These are phyloP conservation scores for Sporisorium graminicola DNA, from an alignment of 1,284 basidiomycete species.

Conservation along the genomic window DNA sequence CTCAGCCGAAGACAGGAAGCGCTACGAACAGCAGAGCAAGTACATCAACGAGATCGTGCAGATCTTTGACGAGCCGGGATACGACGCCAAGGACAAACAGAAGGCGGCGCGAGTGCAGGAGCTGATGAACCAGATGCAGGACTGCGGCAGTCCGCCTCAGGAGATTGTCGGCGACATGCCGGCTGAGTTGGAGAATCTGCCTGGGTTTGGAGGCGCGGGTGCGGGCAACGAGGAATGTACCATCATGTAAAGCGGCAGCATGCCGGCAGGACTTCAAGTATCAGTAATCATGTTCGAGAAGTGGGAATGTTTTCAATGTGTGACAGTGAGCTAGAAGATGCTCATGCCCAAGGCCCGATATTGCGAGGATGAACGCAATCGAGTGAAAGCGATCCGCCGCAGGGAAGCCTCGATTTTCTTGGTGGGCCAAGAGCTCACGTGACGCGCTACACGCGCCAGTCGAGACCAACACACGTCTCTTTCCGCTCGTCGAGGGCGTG, in stretches of 20 bases:
- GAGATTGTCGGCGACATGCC: constrained; percentile 94
- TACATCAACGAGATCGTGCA: constrained; percentile 79
- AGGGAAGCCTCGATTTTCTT: not conserved
- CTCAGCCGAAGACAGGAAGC: constrained; percentile 76
- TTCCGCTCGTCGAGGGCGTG: not conserved
- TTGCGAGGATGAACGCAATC: not conserved
- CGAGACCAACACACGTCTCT: constrained; percentile 37
- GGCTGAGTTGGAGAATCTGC: constrained; percentile 72
- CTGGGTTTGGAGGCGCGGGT: constrained; percentile 47
- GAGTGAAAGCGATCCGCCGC: constrained; percentile 12
- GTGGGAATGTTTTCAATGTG: too few species aligned
- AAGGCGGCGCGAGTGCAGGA: constrained; percentile 75
- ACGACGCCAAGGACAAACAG: constrained; percentile 75
- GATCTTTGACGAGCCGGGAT: constrained; percentile 78
- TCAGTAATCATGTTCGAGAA: too few species aligned
- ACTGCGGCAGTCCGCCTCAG: constrained; percentile 84
- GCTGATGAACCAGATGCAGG: constrained; percentile 88
- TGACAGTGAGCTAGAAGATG: too few species aligned
- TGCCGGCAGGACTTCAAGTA: too few species aligned
- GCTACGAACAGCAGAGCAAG: constrained; percentile 79
- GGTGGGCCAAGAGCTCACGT: constrained; percentile 22
- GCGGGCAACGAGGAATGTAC: constrained; percentile 56
- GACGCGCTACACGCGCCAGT: constrained; percentile 21
- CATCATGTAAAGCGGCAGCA: constrained; percentile 67
- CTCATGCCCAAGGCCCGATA: too few species aligned